Base-by-base conservation (phyloP, 257 asterid genomes). In the Scutellaria baicalensis region DNA sequence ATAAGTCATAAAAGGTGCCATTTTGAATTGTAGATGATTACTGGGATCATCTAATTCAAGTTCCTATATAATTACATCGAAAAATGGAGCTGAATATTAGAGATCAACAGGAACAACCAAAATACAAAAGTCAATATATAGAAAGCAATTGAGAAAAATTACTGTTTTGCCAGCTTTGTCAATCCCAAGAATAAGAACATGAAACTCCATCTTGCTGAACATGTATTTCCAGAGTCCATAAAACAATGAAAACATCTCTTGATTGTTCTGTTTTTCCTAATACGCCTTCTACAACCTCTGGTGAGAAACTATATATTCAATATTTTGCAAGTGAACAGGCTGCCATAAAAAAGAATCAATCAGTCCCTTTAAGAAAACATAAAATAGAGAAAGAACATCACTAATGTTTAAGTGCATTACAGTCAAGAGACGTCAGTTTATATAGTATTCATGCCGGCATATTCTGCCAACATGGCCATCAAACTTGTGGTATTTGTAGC, bases 101-200 rank as follows among this genome's bases (percentile, higher is more conserved):
- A 17, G 35, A 13, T 35, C 20, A 10, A 43, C 14, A 38, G 57
- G 72, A 64, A 48, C 43, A 76, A 57, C 40, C 21, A 31, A 50
- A 16, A 50, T 23, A 44, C 57, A 31, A 60, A 64, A 23, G 4
- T 55, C 43, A 69, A 62, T 36, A 69, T 16, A 44, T 0, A 23
- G 42, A 40, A 40, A 14, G 52, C 54, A 77, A 48, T 61, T 59
- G 35, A 76, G 74, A 16, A 70, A 27, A 50, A 77, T 73, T 87
- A 92, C 98, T 44, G 98, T 92, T 87, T 92, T 92, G 31, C 98
- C 98, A 57, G 96, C 89, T 81, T 92, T 89, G 82, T 89, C 98
- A 12, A 89, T 92, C 66, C 98, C 98, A n/a, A 92, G 94, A 79
- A 89, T 92, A 77, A 92, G 98, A 84, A 91, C 88, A 79, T 85